phyloP scores from a whole-genome alignment of 176 grass and related monocot species.

The Raddia guianensis region DNA sequence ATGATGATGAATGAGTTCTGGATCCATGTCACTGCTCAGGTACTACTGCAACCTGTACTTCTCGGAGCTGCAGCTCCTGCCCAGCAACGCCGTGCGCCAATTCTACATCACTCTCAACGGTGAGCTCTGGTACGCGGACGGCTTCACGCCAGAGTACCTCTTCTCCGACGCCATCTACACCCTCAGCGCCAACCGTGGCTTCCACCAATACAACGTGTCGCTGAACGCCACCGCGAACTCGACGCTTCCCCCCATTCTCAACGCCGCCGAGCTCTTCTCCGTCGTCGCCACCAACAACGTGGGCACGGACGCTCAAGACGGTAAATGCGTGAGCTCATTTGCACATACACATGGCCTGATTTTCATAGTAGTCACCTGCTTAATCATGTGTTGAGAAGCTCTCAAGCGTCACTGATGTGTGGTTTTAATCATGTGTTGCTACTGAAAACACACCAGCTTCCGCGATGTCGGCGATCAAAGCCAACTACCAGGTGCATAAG shows the following conservation, averaged over 20 bases:
- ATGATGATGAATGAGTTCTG: background rate
- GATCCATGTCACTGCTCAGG: background rate
- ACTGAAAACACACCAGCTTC: conserved; percentile 39
- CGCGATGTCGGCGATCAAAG: conserved; percentile 61
- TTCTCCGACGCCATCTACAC: background rate
- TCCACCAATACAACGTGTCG: conserved; percentile 11
- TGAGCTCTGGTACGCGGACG: background rate
- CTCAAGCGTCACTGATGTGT: background rate
- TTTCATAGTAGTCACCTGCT: too few relatives aligned
- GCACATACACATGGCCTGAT: too few relatives aligned
- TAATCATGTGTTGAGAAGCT: background rate
- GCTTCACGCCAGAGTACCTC: conserved; percentile 30
- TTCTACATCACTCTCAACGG: conserved; percentile 44
- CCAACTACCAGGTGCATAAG: conserved; percentile 43
- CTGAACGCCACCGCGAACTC: conserved; percentile 50
- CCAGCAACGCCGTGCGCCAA: conserved; percentile 16
- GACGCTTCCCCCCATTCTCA: conserved; percentile 63
- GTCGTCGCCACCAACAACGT: conserved; percentile 25
- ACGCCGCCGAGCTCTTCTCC: conserved; percentile 54
- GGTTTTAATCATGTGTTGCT: background rate
- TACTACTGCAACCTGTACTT: conserved; percentile 35
- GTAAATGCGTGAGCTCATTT: background rate
- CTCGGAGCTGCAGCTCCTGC: conserved; percentile 41
- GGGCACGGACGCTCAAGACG: conserved; percentile 45
- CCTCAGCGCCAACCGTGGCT: rapidly evolving